Evolutionary conservation across 192 early-diverging fungal genomes (phyloP), one percentile per base, ranked within the genome.

Genomic region (Mortierella claussenii): DNA sequence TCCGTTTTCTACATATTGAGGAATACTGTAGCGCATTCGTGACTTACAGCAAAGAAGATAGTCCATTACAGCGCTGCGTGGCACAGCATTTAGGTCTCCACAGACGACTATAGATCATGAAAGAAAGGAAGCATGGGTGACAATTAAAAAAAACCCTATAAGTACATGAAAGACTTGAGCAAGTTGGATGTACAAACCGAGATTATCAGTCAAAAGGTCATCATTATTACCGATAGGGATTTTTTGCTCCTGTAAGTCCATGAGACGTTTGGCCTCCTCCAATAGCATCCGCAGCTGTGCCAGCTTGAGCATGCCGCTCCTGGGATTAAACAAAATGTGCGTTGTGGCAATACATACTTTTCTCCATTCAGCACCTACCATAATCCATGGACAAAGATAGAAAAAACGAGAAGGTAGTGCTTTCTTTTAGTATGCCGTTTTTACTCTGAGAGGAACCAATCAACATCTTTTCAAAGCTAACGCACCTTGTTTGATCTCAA

Each of bases 281-380:
- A 76, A 40, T 0, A 76, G 36, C 58, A 76, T 76, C 33, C 53
- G 40, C 7, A 76, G 45, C 45, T 76, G 73, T 0, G 73, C 73
- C 6, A 76, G 32, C 59, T 76, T 76, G 15, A 48, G 44, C 73
- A 76, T 76, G 27, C 73, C 73, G 13, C 54, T 32, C 12, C 21
- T 50, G 12, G 58, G 58, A 21, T 55, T 55, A 45, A 66, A 76
- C 20, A 76, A 17, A 13, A 76, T 61, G 20, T 76, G 73, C 5
- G 58, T 76, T 2, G 73, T 76, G 3, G 73, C 73, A 18, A 76
- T 28, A 33, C 64, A 76, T 3, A 76, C 18, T 32, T 36, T n/a
- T n/a, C n/a, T n/a, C n/a, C n/a, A n/a, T n/a, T n/a, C n/a, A n/a
- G n/a, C n/a, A n/a, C n/a, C n/a, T n/a, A n/a, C n/a, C n/a, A n/a